Conservation (phyloP, 2,329 filamentous ascomycete genomes). For the Tolypocladium capitatum region DNA sequence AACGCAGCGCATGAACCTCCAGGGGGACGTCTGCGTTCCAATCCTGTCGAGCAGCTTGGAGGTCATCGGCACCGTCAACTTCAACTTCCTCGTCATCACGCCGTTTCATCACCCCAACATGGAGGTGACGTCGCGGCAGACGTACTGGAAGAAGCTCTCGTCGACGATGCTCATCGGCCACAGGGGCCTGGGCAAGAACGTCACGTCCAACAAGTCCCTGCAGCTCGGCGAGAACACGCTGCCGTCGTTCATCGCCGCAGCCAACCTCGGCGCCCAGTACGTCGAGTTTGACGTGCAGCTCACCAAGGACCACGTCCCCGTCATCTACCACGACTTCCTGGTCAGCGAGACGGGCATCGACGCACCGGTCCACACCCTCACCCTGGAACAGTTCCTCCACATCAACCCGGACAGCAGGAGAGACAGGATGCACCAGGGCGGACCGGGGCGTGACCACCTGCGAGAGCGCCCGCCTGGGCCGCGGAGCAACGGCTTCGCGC, state of each 20-base stretch:
- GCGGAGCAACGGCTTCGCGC: conserved; percentile 26
- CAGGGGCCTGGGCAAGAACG: conserved; percentile 79
- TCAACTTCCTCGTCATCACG: conserved; percentile 91
- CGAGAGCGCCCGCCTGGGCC: conserved; percentile 2
- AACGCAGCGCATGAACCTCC: conserved; percentile 75
- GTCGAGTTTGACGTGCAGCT: conserved; percentile 82
- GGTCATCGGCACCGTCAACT: conserved; percentile 87
- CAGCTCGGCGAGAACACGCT: conserved; percentile 96
- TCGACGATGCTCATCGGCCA: conserved; percentile 72
- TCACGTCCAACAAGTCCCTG: conserved; percentile 67
- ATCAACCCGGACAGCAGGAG: conserved; percentile 49
- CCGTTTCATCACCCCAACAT: conserved; percentile 91
- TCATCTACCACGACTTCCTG: conserved; percentile 97
- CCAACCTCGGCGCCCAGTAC: conserved; percentile 73
- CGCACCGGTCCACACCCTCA: conserved; percentile 88
- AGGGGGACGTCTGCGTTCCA: conserved; percentile 84
- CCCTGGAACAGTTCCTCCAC: conserved; percentile 88
- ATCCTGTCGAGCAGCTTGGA: conserved; percentile 77
- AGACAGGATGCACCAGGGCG: neutral
- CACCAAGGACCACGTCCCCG: conserved; percentile 96
- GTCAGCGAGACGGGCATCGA: conserved; percentile 97
- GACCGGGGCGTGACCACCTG: neutral
- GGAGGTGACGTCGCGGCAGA: conserved; percentile 78
- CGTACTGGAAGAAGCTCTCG: conserved; percentile 89
- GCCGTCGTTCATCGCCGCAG: conserved; percentile 88